phyloP scores from a whole-genome alignment of 768 basidiomycete species.

The Lentinula sp. region DNA sequence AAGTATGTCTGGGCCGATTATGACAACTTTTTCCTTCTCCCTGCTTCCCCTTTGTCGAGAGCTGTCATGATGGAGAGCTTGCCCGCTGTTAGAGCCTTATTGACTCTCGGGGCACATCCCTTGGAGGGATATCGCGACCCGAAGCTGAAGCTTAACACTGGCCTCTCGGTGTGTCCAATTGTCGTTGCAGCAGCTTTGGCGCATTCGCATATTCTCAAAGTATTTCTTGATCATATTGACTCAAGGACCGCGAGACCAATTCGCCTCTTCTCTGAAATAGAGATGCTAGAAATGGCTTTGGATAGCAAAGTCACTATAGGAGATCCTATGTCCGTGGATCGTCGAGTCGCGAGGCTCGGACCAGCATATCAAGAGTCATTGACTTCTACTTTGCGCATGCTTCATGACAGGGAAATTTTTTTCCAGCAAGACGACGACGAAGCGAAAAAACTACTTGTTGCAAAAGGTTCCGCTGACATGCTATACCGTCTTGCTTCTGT shows the following conservation, averaged over 20 bases:
- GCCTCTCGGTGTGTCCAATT: background rate
- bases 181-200: background rate
- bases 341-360: slow-evolving; percentile 6
- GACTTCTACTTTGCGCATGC: slow-evolving; percentile 3
- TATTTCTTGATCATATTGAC: background rate
- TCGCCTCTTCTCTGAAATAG: background rate
- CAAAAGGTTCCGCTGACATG: background rate
- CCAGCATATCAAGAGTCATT: slow-evolving; percentile 1
- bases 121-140: slow-evolving; percentile 1
- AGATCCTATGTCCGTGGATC: slow-evolving; percentile 7
- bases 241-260: background rate
- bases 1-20: slow-evolving; percentile 3
- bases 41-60: slow-evolving; percentile 8
- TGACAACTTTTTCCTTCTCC: slow-evolving; percentile 4
- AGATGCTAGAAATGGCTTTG: slow-evolving; percentile 1
- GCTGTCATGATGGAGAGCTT: slow-evolving; percentile 8
- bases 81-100: slow-evolving; percentile 1
- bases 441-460: background rate
- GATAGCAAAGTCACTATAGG: background rate
- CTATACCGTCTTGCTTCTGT: slow-evolving; percentile 2
- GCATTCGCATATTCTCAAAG: background rate
- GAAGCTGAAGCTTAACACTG: background rate
- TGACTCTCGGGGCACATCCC: slow-evolving; percentile 6
- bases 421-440: background rate
- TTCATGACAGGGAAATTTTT: background rate